These are phyloP conservation scores for Boletus pseudo-olivaceus DNA, from an alignment of 768 basidiomycete genomes.

Conservation along the genomic window DNA sequence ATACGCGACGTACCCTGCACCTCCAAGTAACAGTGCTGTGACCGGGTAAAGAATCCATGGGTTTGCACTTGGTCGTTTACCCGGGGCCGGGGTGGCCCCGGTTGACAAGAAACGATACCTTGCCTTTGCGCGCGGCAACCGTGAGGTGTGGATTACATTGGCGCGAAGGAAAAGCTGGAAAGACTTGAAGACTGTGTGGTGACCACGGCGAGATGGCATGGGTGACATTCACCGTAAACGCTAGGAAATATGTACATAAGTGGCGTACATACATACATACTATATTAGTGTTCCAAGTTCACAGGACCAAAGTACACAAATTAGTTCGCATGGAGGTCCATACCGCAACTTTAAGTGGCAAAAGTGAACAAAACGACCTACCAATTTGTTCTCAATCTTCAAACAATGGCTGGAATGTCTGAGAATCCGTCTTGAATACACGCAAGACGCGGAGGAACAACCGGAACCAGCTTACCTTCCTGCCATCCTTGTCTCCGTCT, in stretches of 20 bases:
- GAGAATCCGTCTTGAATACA: not conserved
- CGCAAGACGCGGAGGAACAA: not conserved
- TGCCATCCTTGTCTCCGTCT: constrained; percentile 18
- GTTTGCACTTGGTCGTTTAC: constrained; percentile 7
- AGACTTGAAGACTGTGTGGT: constrained; percentile 11
- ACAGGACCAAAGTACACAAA: not conserved
- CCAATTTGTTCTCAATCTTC: constrained; percentile 23
- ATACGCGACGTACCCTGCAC: constrained; percentile 48
- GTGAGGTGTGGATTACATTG: constrained; percentile 2
- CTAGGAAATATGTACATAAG: not conserved
- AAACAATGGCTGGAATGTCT: constrained; percentile 33
- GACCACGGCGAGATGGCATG: constrained; percentile 21
- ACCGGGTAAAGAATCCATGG: constrained; percentile 27
- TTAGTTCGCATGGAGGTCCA: not conserved
- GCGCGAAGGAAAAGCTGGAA: constrained; percentile 5
- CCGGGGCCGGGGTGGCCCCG: not conserved
- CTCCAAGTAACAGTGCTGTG: constrained; percentile 27
- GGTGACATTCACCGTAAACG: not conserved
- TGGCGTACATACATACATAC: not conserved
- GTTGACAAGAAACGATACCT: constrained; percentile 13
- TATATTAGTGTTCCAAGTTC: not conserved
- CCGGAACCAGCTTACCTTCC: constrained; percentile 21
- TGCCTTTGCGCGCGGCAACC: constrained; percentile 1
- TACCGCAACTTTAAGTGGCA: not conserved
- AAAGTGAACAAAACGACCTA: not conserved